A percentile compares a stretch with the other conserved stretches of the same genome.
Conservation (phyloP, 371 early-diverging fungal species). For the Apophysomyces variabilis region DNA sequence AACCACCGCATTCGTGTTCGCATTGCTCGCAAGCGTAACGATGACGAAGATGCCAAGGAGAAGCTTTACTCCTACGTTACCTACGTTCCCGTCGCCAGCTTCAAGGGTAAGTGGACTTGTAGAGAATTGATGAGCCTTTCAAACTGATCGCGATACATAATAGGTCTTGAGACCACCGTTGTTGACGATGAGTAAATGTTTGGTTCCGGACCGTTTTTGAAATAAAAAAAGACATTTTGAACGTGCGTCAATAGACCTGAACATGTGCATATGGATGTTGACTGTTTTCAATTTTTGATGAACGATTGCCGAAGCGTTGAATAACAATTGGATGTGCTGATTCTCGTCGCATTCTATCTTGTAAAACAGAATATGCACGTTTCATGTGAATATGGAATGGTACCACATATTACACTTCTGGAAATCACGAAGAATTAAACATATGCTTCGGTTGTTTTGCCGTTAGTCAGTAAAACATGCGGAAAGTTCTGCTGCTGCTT, state of each 20-base stretch:
- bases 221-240: background rate
- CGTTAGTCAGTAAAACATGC: too few relatives aligned
- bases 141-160: background rate
- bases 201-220: background rate
- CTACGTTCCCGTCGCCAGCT: constrained; percentile 83
- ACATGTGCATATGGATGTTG: background rate
- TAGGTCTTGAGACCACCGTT: constrained; percentile 33
- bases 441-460: too few relatives aligned
- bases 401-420: too few relatives aligned
- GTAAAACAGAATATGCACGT: too few relatives aligned
- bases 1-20: constrained; percentile 95
- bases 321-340: too few relatives aligned
- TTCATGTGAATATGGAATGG: too few relatives aligned
- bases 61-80: constrained; percentile 94
- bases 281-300: background rate
- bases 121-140: constrained; percentile 4
- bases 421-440: too few relatives aligned
- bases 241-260: background rate
- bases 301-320: too few relatives aligned
- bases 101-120: constrained; percentile 69
- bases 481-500: too few relatives aligned
- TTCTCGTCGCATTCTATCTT: too few relatives aligned
- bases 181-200: constrained; percentile 37
- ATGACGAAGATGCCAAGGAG: constrained; percentile 92
- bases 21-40: constrained; percentile 92